Evolutionary conservation across 1,139 yeast species (phyloP).

Genomic region (Kodamaea suecica): DNA sequence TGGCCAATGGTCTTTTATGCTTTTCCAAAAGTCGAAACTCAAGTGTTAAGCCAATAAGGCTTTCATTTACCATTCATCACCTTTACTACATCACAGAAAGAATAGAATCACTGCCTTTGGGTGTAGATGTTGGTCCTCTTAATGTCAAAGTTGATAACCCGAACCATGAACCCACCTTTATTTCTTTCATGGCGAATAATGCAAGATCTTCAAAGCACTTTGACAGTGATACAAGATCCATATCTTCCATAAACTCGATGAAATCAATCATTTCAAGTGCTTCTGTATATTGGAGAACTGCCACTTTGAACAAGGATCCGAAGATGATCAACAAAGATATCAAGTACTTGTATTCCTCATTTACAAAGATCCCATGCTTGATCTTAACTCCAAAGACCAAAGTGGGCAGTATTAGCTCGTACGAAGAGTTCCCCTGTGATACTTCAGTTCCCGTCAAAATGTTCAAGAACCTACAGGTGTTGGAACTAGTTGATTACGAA

Average conservation of each 20-base stretch:
- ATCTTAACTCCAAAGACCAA: conserved; percentile 58
- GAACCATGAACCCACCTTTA: conserved; percentile 55
- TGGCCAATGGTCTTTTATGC: conserved; percentile 45
- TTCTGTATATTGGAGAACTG: conserved; percentile 42
- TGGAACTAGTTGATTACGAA: conserved; percentile 58
- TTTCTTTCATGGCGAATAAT: conserved; percentile 49
- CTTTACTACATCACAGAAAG: conserved; percentile 57
- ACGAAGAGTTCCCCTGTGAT: conserved; percentile 71
- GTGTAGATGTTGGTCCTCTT: conserved; percentile 61
- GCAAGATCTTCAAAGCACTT: conserved; percentile 43
- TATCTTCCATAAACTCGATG: conserved; percentile 61
- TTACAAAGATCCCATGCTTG: conserved; percentile 63
- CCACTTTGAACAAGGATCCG: conserved; percentile 40
- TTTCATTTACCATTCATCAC: conserved; percentile 61
- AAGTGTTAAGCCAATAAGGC: conserved; percentile 47
- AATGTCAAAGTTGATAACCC: conserved; percentile 58
- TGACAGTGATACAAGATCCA: conserved; percentile 58
- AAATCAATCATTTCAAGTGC: conserved; percentile 52
- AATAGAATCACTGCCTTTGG: conserved; percentile 52
- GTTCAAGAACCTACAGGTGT: conserved; percentile 60
- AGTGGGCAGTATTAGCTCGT: conserved; percentile 53
- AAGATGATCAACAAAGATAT: conserved; percentile 46
- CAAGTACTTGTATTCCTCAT: conserved; percentile 59
- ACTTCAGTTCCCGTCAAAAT: conserved; percentile 61
- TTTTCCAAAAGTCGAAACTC: conserved; percentile 33